Evolutionary conservation across 2,329 filamentous ascomycete species (phyloP).

Genomic region (Verticillium tricorpus): DNA sequence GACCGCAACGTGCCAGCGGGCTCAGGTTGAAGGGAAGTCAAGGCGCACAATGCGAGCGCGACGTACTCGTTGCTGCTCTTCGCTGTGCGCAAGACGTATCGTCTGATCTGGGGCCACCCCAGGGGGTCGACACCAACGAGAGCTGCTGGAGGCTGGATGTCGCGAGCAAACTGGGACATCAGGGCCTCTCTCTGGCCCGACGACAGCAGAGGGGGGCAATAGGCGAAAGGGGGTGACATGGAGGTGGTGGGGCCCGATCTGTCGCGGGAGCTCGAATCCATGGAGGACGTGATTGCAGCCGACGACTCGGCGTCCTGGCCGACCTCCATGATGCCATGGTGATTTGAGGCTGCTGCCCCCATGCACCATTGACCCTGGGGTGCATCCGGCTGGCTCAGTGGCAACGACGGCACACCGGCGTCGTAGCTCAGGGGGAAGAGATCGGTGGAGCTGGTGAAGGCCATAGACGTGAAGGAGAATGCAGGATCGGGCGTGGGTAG

Average conservation of each 20-base stretch:
- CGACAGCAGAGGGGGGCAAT: not conserved
- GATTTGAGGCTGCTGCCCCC: no score
- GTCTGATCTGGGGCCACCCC: not conserved
- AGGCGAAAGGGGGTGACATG: not conserved
- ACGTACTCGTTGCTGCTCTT: not conserved
- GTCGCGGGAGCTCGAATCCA: no score
- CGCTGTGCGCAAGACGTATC: not conserved
- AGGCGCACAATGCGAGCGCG: not conserved
- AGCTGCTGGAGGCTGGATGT: not conserved
- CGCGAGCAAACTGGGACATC: not conserved
- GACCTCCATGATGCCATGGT: no score
- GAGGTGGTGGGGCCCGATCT: not conserved
- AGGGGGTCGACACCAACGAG: not conserved
- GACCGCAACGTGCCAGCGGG: not conserved
- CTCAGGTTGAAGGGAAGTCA: not conserved
- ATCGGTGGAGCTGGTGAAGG: not conserved
- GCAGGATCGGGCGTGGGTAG: not conserved
- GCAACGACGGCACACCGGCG: not conserved
- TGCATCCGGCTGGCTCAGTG: not conserved
- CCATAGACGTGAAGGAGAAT: not conserved
- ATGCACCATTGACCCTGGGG: no score
- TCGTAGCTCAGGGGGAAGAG: not conserved
- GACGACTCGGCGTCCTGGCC: no score
- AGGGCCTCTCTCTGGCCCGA: not conserved
- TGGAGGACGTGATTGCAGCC: no score